Percentiles rank a stretch among this genome's conserved stretches.
Conservation (phyloP, 2,329 filamentous ascomycete genomes). For the Lachnellula occidentalis region DNA sequence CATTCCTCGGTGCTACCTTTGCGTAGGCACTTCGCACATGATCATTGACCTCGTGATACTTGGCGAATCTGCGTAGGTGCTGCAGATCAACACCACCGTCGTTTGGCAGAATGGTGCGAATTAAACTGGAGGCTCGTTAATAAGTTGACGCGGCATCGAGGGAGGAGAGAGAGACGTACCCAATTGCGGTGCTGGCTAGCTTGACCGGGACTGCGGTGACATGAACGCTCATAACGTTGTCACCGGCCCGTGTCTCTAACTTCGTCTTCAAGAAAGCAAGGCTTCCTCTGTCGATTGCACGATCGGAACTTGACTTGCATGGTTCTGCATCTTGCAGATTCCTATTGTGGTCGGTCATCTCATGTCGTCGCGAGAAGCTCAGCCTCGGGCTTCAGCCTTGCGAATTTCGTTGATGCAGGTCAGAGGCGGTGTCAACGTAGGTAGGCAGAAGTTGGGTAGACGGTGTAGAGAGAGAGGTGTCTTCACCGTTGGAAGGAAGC, state of each 20-base stretch:
- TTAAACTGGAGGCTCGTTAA: constrained; percentile 38
- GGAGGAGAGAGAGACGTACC: constrained; percentile 44
- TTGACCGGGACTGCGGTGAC: constrained; percentile 68
- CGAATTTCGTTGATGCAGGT: neutral
- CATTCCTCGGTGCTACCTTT: constrained; percentile 38
- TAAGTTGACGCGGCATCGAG: constrained; percentile 23
- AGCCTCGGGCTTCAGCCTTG: constrained; percentile 4
- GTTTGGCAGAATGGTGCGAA: constrained; percentile 52
- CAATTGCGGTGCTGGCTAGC: constrained; percentile 65
- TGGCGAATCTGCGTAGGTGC: constrained; percentile 72
- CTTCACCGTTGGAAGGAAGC: neutral
- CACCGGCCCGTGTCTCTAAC: constrained; percentile 55
- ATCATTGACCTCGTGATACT: constrained; percentile 60
- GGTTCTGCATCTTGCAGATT: neutral
- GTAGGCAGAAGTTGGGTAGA: neutral
- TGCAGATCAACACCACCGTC: constrained; percentile 59
- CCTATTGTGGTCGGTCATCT: constrained; percentile 1
- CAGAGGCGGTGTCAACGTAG: neutral
- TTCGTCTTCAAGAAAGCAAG: constrained; percentile 60
- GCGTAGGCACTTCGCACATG: constrained; percentile 52
- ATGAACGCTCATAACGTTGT: constrained; percentile 57
- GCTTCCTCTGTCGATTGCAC: neutral
- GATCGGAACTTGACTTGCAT: neutral
- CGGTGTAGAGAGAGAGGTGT: neutral
- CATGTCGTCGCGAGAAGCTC: neutral